Base-by-base conservation (phyloP, 805 yeast species). In the Saccharomycopsis sp. region DNA sequence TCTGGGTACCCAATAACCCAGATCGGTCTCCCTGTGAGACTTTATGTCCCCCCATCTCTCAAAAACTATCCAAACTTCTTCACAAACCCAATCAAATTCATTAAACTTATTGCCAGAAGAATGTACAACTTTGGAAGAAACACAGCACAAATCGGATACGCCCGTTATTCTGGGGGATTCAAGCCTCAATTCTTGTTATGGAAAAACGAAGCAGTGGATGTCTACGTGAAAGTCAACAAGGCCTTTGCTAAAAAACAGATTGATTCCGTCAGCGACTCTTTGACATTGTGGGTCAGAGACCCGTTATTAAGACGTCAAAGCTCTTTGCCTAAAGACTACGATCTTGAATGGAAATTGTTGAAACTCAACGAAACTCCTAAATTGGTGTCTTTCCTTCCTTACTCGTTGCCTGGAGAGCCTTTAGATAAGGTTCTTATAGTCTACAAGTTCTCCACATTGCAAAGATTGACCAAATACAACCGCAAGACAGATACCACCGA, bases 201-300 rank as follows among this genome's bases (percentile, higher is more conserved):
- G 97, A 89, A 88, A 70, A 92, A 90, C 70, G 79, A 78, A 34
- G 96, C 96, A 5, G 83, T 91, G 64, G 89, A 89, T 64, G 76
- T 75, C 54, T 91, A 83, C 69, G 87, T 86, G 29, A 80, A 81
- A 58, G 85, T 89, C n/a, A 90, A 91, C 72, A 83, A 84, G 66
- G 84, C 90, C 1, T 91, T 91, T 75, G 92, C 96, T 1, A 68
- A 75, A 18, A 76, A 75, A 34, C 75, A 84, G 62, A 66, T 89
- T 51, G 73, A 70, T 37, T 64, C 75, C 14, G 73, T 82, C 12
- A 75, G 74, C 58, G 73, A 75, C 48, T 66, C 70, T 15, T 73
- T 83, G 21, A 77, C 86, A 1, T 73, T 82, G n/a, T 84, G 85
- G 82, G 89, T 83, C 7, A 81, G 77, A 60, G 80, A 79, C 52